A percentile compares a stretch with the other conserved stretches of the same genome.
Evolutionary conservation across 2,329 filamentous ascomycete genomes (phyloP).

Genomic region (Nigrospora sphaerica): DNA sequence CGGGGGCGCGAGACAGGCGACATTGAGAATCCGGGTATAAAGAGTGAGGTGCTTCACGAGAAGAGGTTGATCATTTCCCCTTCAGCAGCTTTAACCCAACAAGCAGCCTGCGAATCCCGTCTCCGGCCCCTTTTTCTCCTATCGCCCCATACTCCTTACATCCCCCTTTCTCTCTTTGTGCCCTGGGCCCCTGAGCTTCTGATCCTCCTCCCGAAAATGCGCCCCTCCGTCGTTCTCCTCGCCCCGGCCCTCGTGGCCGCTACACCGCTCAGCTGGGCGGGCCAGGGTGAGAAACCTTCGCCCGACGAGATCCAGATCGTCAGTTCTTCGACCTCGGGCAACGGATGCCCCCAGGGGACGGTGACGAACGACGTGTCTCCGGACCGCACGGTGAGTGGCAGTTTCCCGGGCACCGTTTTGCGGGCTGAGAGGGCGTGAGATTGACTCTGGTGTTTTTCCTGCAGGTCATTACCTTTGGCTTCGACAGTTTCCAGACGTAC

Average conservation of each 20-base stretch:
- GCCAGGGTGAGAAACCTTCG: conserved; percentile 26
- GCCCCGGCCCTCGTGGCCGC: conserved; percentile 29
- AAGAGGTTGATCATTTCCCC: conserved; percentile 13
- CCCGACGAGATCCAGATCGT: conserved; percentile 32
- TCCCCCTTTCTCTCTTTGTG: too few relatives aligned
- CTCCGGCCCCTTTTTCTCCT: not conserved
- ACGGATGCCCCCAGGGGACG: conserved; percentile 34
- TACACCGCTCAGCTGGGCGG: conserved; percentile 23
- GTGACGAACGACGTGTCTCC: conserved; percentile 34
- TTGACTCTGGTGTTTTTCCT: not conserved
- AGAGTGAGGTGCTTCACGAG: conserved; percentile 12
- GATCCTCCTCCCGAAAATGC: conserved; percentile 23
- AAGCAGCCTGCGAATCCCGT: conserved; percentile 2
- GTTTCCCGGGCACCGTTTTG: not conserved
- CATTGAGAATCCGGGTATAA: conserved; percentile 11
- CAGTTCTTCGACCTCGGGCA: conserved; percentile 32
- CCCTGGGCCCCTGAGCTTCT: too few relatives aligned
- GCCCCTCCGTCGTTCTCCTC: conserved; percentile 21
- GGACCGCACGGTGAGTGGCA: conserved; percentile 28
- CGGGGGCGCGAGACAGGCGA: not conserved
- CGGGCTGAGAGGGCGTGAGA: not conserved
- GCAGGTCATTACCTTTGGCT: conserved; percentile 38
- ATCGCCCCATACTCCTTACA: too few relatives aligned
- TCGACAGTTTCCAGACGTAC: conserved; percentile 39
- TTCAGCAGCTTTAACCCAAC: conserved; percentile 7